Evolutionary conservation across 768 basidiomycete genomes (phyloP).

Genomic region (Crepidotus variabilis): DNA sequence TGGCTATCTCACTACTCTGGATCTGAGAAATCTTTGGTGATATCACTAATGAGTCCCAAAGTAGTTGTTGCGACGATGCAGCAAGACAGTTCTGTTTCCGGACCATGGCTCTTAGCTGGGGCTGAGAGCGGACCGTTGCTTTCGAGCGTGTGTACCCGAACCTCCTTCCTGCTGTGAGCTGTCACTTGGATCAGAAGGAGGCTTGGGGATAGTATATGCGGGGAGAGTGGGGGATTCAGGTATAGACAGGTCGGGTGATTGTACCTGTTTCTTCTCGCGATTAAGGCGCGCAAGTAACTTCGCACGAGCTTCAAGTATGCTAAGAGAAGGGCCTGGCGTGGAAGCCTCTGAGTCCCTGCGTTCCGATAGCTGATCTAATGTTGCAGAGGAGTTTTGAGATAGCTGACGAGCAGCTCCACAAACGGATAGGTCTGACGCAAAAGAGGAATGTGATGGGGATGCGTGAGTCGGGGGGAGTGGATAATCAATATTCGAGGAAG

Average conservation of each 20-base stretch:
- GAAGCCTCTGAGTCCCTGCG: not conserved
- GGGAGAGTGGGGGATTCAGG: no score
- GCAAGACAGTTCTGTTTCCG: not conserved
- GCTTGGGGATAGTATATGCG: no score
- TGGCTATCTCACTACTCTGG: no score
- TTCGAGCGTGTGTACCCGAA: not conserved
- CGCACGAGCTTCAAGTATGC: constrained; percentile 3
- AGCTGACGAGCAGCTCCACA: not conserved
- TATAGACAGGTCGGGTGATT: not conserved
- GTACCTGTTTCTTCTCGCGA: constrained; percentile 5
- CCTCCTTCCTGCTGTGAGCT: not conserved
- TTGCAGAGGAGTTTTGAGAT: not conserved
- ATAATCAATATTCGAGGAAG: not conserved
- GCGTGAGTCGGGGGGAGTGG: not conserved
- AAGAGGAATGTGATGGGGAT: not conserved
- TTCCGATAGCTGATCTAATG: not conserved
- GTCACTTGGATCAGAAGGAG: no score
- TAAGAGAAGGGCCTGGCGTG: not conserved
- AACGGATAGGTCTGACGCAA: not conserved
- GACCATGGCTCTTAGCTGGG: not conserved
- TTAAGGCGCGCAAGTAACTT: constrained; percentile 4
- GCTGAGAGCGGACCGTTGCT: not conserved
- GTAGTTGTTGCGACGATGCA: not conserved
- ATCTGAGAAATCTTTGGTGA: no score
- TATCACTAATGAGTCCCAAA: no score